Base-by-base conservation (phyloP, 2,329 filamentous ascomycete genomes). In the Arachnomyces sp. region DNA sequence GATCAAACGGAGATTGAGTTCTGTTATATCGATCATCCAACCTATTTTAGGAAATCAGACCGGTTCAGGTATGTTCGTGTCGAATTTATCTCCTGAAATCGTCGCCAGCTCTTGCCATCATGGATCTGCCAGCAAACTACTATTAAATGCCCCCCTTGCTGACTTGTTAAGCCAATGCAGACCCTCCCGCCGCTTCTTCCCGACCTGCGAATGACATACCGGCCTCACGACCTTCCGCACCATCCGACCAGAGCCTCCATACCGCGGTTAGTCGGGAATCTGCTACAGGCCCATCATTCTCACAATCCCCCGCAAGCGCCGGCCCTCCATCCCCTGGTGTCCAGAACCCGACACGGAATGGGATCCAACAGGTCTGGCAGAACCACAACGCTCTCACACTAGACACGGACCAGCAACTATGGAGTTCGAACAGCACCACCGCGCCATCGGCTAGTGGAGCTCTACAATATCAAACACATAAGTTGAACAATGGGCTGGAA, bases 1-100 rank as follows among this genome's bases (percentile, higher is more conserved):
- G 48, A 81, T 93, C 48, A 81, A 79, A 54, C 72, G 76, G 56
- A 75, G 79, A 25, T 64, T 94, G 49, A 73, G 77, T 42, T 71
- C 73, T 25, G 74, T 87, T 30, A 63, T 88, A 57, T 68, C 73
- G 49, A 72, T 70, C 14, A 55, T 71, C 36, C 66, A 69, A 44
- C 66, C 67, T 28, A 50, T 71, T 33, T 36, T 68, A 6, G 56
- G 51, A 36, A 61, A 51, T 16, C 57, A 63, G 16, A 66, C 68
- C 8, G 51, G 70, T 41, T 61, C 66, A 50, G 67, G 69, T 71
- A 53, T 42, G 60, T 43, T n/a, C 20, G 9, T 25, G 20, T 25
- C 20, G 5, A 9, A 25, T 25, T 25, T 25, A 9, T 17, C 13
- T 13, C 17, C 48, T 18, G 17, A 30, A 14, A 9, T 30, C 3